phyloP scores from a whole-genome alignment of 2,329 filamentous ascomycete species.

The Xylaria hypoxylon region DNA sequence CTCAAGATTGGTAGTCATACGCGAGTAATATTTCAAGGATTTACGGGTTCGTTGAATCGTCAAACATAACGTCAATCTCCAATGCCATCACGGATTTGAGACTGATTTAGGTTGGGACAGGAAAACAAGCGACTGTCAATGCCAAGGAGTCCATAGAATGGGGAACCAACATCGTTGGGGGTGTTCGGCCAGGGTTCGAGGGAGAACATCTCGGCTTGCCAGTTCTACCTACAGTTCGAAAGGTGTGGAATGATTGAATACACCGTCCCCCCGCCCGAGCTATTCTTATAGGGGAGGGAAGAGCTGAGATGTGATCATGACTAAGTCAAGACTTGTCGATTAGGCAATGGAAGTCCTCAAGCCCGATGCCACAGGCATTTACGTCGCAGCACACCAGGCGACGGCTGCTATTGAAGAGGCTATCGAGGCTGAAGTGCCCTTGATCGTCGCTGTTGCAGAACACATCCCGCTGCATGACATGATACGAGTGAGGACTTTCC shows the following conservation, averaged over 20 bases:
- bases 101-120: constrained; percentile 26
- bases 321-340: constrained; percentile 26
- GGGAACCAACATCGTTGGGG: constrained; percentile 84
- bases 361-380: constrained; percentile 82
- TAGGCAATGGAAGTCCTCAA: constrained; percentile 76
- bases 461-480: constrained; percentile 81
- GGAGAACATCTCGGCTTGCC: constrained; percentile 80
- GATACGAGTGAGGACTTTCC: constrained; percentile 64
- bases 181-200: constrained; percentile 77
- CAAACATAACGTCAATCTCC: not conserved
- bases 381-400: constrained; percentile 81
- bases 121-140: constrained; percentile 74
- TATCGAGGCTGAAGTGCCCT: constrained; percentile 78
- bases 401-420: constrained; percentile 81
- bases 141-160: constrained; percentile 80
- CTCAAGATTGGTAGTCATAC: constrained; percentile 56
- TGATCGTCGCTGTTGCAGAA: constrained; percentile 81
- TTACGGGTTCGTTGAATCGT: constrained; percentile 53
- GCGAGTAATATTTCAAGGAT: constrained; percentile 58
- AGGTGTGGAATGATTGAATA: constrained; percentile 51
- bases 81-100: not conserved
- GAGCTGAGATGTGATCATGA: not conserved
- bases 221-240: constrained; percentile 74
- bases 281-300: not conserved
- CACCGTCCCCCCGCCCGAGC: not conserved